These are phyloP conservation scores for Thozetella sp. DNA, from an alignment of 495 filamentous ascomycete genomes.

Conservation along the genomic window DNA sequence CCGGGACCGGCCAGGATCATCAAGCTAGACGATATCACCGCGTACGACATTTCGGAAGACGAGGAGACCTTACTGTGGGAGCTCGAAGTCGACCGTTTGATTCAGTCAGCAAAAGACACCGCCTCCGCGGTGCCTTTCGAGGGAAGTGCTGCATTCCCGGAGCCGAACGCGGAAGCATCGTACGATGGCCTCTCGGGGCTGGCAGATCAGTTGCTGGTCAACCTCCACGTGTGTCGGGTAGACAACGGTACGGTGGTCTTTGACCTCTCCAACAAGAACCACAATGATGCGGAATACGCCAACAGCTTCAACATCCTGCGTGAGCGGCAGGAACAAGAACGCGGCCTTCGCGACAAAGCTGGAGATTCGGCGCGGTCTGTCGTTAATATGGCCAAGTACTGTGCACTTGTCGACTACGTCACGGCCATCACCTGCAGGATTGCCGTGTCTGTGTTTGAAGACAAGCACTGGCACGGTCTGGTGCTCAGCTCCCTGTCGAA, in stretches of 20 bases:
- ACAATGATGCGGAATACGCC: not conserved
- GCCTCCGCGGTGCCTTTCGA: not conserved
- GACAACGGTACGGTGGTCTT: constrained; percentile 4
- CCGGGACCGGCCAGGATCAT: not conserved
- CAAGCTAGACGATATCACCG: not conserved
- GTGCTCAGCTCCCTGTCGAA: constrained; percentile 1
- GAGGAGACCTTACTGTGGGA: not conserved
- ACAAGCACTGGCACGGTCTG: constrained; percentile 3
- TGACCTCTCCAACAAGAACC: not conserved
- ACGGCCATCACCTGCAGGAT: not conserved
- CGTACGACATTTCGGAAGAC: not conserved
- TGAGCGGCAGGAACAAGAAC: not conserved
- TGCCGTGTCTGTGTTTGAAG: not conserved
- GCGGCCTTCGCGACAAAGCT: not conserved
- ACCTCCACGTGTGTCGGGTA: constrained; percentile 4
- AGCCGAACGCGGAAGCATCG: not conserved
- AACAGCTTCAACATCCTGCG: constrained; percentile 4
- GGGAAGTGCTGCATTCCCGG: not conserved
- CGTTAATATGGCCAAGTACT: not conserved
- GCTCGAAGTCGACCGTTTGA: not conserved
- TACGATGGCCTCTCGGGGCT: constrained; percentile 2
- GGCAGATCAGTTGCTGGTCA: constrained; percentile 4
- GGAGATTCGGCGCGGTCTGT: not conserved
- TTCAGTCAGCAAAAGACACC: not conserved
- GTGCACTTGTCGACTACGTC: constrained; percentile 7